Evolutionary conservation across 257 asterid genomes (phyloP).

Genomic region (Thymus quinquecostatus): DNA sequence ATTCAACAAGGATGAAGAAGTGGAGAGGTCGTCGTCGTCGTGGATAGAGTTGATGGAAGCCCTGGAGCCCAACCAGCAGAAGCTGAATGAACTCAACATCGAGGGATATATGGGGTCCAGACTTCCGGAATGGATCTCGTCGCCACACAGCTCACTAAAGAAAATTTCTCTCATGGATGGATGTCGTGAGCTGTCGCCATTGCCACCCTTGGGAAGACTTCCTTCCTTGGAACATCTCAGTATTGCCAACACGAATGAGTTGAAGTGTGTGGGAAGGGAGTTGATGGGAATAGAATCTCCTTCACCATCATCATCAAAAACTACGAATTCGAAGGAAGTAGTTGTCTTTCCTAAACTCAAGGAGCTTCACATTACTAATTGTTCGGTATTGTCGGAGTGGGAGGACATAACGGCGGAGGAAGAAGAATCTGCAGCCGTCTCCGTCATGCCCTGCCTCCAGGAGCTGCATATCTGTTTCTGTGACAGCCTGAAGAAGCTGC

Average conservation of each 20-base stretch:
- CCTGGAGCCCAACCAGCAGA: constrained; percentile 26
- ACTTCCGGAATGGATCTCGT: too few species aligned
- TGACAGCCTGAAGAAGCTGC: background rate
- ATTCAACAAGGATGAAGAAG: background rate
- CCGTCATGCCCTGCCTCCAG: constrained; percentile 8
- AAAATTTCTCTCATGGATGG: background rate
- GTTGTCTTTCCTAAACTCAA: constrained; percentile 32
- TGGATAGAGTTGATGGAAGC: constrained; percentile 16
- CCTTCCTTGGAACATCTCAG: background rate
- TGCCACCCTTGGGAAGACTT: constrained; percentile 17
- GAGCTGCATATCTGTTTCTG: background rate
- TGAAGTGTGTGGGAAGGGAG: background rate
- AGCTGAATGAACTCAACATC: background rate
- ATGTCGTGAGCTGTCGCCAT: background rate
- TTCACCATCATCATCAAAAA: background rate
- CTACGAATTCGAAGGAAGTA: too few species aligned
- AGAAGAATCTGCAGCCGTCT: constrained; percentile 12
- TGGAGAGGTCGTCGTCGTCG: background rate
- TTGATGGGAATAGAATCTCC: constrained; percentile 24
- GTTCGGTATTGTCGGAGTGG: constrained; percentile 33
- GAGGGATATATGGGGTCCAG: background rate
- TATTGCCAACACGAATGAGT: background rate
- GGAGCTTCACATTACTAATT: background rate
- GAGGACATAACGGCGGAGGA: constrained; percentile 28
- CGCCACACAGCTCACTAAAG: too few species aligned